These are phyloP conservation scores for Bimuria novae-zelandiae DNA, from an alignment of 2,329 filamentous ascomycete species.

Conservation along the genomic window DNA sequence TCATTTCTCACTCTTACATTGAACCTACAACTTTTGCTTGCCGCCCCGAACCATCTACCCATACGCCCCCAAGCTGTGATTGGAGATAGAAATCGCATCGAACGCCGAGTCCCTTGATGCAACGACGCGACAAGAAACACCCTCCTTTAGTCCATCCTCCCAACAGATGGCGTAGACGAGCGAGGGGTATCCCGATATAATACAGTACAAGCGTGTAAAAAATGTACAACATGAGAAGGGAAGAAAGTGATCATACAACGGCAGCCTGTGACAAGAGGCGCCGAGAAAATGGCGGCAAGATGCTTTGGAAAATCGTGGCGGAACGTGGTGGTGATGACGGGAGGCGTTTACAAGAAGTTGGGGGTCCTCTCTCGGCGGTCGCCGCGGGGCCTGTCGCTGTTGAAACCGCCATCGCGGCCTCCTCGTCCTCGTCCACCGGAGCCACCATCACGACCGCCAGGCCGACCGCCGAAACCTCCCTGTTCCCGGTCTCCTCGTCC, in stretches of 20 bases:
- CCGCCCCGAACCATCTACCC: neutral
- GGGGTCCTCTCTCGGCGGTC: neutral
- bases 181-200: conserved; percentile 14
- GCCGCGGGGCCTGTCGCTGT: neutral
- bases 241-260: neutral
- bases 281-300: neutral
- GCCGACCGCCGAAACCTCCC: neutral
- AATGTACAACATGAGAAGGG: conserved; percentile 8
- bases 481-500: conserved; percentile 14
- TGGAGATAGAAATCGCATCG: conserved; percentile 5
- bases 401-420: neutral
- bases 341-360: neutral
- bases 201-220: conserved; percentile 10
- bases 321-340: neutral
- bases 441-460: neutral
- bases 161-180: neutral
- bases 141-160: neutral
- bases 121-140: neutral
- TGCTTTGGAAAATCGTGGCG: neutral
- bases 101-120: neutral
- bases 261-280: neutral
- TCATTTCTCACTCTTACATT: neutral
- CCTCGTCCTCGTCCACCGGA: too few species aligned
- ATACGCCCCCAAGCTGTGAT: conserved; percentile 6
- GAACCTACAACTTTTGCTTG: conserved; percentile 1